These are phyloP conservation scores for Solanum sitiens DNA, from an alignment of 257 asterid species.

Conservation along the genomic window DNA sequence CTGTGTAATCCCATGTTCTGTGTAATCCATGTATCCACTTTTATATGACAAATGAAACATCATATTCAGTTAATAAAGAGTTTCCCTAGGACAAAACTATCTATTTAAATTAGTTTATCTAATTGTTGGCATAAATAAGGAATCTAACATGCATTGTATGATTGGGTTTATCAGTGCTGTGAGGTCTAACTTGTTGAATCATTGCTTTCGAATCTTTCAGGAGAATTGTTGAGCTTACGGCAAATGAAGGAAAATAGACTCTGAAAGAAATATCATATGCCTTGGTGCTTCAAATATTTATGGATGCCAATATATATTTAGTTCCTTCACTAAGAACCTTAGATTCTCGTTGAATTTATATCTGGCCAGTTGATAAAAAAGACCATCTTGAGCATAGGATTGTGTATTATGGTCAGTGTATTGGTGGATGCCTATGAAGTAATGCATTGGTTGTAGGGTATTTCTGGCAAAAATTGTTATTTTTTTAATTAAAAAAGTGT, in stretches of 20 bases:
- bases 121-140: background rate
- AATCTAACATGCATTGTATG: background rate
- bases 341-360: conserved; percentile 27
- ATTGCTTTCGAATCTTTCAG: conserved; percentile 11
- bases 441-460: too few species aligned
- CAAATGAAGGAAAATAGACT: conserved; percentile 62
- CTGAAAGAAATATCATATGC: conserved; percentile 79
- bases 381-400: conserved; percentile 26
- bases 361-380: conserved; percentile 29
- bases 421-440: too few species aligned
- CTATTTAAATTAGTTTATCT: background rate
- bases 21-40: background rate
- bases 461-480: too few species aligned
- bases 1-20: background rate
- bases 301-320: conserved; percentile 67
- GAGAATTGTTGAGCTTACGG: conserved; percentile 90
- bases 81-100: background rate
- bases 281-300: conserved; percentile 69
- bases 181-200: background rate
- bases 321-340: conserved; percentile 26
- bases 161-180: background rate
- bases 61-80: background rate
- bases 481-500: too few species aligned
- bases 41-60: background rate
- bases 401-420: too few species aligned